phyloP scores from a whole-genome alignment of 352 stramenopile genomes.

The Nothophytophthora sp. region DNA sequence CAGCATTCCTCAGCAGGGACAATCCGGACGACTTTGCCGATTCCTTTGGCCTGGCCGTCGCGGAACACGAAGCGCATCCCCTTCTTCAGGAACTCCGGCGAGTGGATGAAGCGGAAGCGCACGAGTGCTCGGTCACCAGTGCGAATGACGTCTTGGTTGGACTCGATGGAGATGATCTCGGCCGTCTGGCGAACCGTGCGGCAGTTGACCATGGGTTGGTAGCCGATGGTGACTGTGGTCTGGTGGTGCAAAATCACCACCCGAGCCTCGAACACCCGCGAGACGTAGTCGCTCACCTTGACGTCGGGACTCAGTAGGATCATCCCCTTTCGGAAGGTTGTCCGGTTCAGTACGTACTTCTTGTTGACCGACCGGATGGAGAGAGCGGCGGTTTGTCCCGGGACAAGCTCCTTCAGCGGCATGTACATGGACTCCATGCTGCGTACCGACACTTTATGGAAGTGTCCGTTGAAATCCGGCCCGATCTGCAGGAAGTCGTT shows the following conservation, averaged over 20 bases:
- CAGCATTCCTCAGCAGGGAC: slow-evolving; percentile 27
- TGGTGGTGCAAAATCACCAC: slow-evolving; percentile 96
- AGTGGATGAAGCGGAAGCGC: slow-evolving; percentile 91
- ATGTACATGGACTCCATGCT: slow-evolving; percentile 93
- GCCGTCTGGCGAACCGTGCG: slow-evolving; percentile 92
- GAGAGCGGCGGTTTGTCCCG: slow-evolving; percentile 86
- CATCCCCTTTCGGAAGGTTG: slow-evolving; percentile 94
- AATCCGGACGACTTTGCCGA: slow-evolving; percentile 92
- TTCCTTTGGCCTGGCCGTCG: slow-evolving; percentile 97
- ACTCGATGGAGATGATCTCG: slow-evolving; percentile 88
- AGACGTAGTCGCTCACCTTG: slow-evolving; percentile 75
- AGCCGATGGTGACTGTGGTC: slow-evolving; percentile 93
- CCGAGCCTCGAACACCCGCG: slow-evolving; percentile 89
- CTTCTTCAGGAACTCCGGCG: slow-evolving; percentile 95
- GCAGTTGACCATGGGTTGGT: slow-evolving; percentile 95
- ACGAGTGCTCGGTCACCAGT: slow-evolving; percentile 91
- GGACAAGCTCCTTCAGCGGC: slow-evolving; percentile 84
- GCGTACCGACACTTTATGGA: slow-evolving; percentile 84
- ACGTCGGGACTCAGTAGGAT: slow-evolving; percentile 85
- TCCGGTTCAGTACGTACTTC: slow-evolving; percentile 77
- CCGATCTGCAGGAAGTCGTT: slow-evolving; percentile 91
- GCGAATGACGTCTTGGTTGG: slow-evolving; percentile 80
- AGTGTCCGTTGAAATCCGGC: slow-evolving; percentile 88
- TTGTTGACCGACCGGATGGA: slow-evolving; percentile 90
- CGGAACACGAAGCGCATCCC: slow-evolving; percentile 98